phyloP scores from a whole-genome alignment of 768 basidiomycete genomes.

The Auricularia heimuer region DNA sequence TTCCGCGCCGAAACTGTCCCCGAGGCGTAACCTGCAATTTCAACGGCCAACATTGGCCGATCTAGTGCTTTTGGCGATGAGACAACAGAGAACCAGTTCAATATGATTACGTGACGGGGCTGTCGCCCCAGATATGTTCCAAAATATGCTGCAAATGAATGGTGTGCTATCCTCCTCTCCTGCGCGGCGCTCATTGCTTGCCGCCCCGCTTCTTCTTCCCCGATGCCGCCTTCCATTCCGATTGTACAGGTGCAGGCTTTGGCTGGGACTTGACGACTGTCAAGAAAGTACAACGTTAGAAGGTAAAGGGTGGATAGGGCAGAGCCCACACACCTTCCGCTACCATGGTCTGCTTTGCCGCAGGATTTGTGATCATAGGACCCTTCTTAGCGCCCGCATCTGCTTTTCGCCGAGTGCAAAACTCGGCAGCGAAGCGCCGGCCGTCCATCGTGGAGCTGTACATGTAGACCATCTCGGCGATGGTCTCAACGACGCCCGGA shows the following conservation, averaged over 20 bases:
- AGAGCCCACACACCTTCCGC: constrained; percentile 37
- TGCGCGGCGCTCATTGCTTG: background rate
- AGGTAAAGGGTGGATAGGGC: background rate
- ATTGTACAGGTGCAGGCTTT: constrained; percentile 50
- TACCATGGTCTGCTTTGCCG: constrained; percentile 55
- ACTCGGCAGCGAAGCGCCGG: constrained; percentile 88
- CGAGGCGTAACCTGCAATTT: too few species aligned
- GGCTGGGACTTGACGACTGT: constrained; percentile 79
- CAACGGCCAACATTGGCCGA: too few species aligned
- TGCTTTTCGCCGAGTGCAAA: constrained; percentile 73
- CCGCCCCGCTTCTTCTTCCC: constrained; percentile 91
- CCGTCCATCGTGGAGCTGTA: constrained; percentile 94
- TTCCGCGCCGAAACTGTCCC: too few species aligned
- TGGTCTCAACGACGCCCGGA: constrained; percentile 74
- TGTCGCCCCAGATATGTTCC: background rate
- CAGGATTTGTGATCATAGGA: constrained; percentile 12
- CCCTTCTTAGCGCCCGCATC: constrained; percentile 54
- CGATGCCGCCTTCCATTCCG: constrained; percentile 83
- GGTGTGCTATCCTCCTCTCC: background rate
- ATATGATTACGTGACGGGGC: background rate
- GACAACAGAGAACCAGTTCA: background rate
- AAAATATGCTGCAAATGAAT: background rate
- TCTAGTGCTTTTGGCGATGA: background rate
- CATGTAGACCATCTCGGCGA: constrained; percentile 89
- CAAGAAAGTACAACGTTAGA: background rate